Base-by-base conservation (phyloP, 345 rosid species). In the Murraya koenigii region DNA sequence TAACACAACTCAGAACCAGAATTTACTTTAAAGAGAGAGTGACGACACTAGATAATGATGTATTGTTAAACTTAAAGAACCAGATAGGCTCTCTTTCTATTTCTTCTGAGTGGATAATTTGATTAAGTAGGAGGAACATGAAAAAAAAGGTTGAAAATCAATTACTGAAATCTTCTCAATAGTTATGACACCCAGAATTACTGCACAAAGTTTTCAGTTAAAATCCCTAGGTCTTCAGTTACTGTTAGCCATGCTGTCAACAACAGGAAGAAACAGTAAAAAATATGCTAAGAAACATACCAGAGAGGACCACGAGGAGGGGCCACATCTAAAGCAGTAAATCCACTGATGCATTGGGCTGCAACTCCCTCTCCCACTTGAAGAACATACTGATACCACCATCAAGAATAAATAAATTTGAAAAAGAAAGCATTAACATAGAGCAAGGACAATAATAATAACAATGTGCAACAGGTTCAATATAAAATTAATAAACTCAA, bases 231-330 rank as follows among this genome's bases (percentile, higher is more conserved):
- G 49, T 1, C 49, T 13, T 44, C 49, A 13, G 15, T 44, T 44
- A 44, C 17, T 13, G 49, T 44, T 44, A 44, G 0, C 49, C 49
- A 44, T 13, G 17, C 49, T 44, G 49, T 44, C 49, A 44, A 44
- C 64, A 60, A 63, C 3, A 11, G 52, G 11, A 64, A 3, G 23
- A 72, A 4, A 39, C 41, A 59, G 6, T 15, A 30, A 19, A 64
- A 58, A 17, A 38, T 6, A 69, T 23, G 39, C 19, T 47, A 11
- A 17, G 66, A 13, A 59, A 66, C 8, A 22, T 89, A 89, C 92
- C 89, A 86, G 75, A 89, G 92, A 22, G 89, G 90, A 36, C 92
- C 92, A 36, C 87, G 90, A 63, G 92, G 92, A 0, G 90, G 90
- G 41, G 88, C 79, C 15, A 86, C 88, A 65, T 86, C 92, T 25